Evolutionary conservation across 176 grass and related monocot species (phyloP).

Genomic region (Phyllostachys edulis): DNA sequence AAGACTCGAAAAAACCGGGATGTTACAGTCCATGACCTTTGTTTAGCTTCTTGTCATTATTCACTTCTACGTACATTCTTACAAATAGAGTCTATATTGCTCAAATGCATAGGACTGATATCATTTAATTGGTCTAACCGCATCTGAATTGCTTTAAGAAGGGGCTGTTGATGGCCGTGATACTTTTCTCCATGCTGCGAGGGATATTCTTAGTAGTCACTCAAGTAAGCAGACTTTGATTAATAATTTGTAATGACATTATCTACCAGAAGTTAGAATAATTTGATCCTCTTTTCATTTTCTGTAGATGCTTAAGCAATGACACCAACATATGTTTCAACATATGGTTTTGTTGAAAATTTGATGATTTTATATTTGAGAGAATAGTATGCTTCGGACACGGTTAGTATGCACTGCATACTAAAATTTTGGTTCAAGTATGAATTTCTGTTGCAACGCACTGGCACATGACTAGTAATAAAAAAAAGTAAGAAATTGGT

Average conservation of each 20-base stretch:
- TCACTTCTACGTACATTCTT: conserved; percentile 22
- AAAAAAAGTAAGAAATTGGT: no score
- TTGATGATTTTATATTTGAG: no score
- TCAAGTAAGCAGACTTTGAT: conserved; percentile 49
- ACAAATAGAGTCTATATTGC: conserved; percentile 24
- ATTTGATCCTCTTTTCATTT: no score
- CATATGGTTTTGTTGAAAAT: neutral
- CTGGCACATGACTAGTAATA: no score
- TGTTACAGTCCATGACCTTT: neutral
- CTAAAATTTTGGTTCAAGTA: no score
- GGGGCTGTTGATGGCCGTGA: conserved; percentile 83
- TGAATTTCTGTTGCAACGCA: no score
- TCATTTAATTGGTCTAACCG: conserved; percentile 64
- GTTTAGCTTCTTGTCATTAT: conserved; percentile 20
- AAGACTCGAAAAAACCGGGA: no score
- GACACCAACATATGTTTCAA: no score
- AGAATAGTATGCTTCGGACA: no score
- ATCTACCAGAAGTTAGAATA: no score
- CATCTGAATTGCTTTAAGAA: conserved; percentile 70
- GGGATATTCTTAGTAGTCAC: conserved; percentile 73
- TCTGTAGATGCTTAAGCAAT: no score
- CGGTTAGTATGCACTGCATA: no score
- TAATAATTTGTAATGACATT: neutral
- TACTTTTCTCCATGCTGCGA: conserved; percentile 72
- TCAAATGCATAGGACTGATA: conserved; percentile 57